Evolutionary conservation across 495 filamentous ascomycete species (phyloP).

Genomic region (Pseudevernia furfuracea): DNA sequence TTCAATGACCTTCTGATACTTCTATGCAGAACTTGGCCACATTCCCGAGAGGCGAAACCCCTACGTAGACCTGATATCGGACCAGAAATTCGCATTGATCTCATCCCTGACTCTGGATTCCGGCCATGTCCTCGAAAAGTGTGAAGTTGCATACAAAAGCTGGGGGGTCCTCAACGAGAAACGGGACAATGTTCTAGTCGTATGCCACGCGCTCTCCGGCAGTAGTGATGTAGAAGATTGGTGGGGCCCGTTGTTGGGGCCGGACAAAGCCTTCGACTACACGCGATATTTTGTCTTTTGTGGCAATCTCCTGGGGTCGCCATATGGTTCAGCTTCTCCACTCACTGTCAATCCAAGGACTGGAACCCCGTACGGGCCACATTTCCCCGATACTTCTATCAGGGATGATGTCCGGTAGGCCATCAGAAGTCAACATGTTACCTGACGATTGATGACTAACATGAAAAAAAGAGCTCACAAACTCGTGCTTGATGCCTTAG

Average conservation of each 20-base stretch:
- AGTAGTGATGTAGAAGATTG: conserved; percentile 92
- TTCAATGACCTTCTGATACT: neutral
- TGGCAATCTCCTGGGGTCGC: conserved; percentile 88
- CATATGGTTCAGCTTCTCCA: conserved; percentile 89
- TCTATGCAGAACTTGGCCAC: no score
- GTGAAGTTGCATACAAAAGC: conserved; percentile 86
- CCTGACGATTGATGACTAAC: conserved; percentile 22
- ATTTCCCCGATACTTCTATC: conserved; percentile 89
- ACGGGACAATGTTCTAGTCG: conserved; percentile 83
- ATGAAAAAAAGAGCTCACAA: conserved; percentile 69
- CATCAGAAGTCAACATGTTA: conserved; percentile 5
- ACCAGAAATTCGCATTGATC: conserved; percentile 75
- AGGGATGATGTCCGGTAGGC: conserved; percentile 85
- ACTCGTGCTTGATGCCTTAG: conserved; percentile 80
- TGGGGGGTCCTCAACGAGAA: conserved; percentile 55
- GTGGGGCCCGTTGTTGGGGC: conserved; percentile 90
- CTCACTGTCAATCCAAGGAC: conserved; percentile 65
- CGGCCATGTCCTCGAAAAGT: conserved; percentile 74
- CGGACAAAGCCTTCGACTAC: conserved; percentile 82
- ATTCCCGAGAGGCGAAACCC: conserved; percentile 48
- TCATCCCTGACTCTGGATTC: conserved; percentile 88
- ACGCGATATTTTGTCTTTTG: conserved; percentile 89
- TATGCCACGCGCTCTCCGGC: conserved; percentile 91
- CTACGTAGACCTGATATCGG: conserved; percentile 71
- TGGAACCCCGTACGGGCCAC: conserved; percentile 79